Evolutionary conservation across 164 flowering plant genomes (phyloP).

Genomic region (Liriodendron chinense): DNA sequence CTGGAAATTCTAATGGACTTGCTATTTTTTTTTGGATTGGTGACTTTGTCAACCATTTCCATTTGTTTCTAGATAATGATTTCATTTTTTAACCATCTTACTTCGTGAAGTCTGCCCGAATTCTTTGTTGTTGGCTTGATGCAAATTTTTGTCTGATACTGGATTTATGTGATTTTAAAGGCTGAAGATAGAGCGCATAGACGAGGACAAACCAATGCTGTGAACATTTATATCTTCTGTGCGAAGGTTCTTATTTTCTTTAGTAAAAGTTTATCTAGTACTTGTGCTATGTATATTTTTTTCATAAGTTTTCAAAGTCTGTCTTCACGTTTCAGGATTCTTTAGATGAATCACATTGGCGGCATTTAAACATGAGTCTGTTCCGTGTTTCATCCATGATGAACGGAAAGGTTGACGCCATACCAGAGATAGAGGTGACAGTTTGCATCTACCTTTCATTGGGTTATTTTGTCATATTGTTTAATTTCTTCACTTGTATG

Average conservation of each 20-base stretch:
- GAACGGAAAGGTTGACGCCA: conserved; percentile 79
- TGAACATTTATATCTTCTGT: conserved; percentile 85
- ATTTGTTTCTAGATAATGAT: no score
- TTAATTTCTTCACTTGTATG: no score
- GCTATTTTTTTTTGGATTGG: no score
- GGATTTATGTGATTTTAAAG: conserved; percentile 30
- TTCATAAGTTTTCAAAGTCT: neutral
- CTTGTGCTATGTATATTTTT: neutral
- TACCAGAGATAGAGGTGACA: conserved; percentile 61
- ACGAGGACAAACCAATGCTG: conserved; percentile 83
- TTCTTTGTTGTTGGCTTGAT: neutral
- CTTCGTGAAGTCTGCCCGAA: neutral
- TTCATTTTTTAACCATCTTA: no score
- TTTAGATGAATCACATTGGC: conserved; percentile 78
- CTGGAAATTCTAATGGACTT: no score
- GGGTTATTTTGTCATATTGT: neutral
- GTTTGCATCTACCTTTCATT: neutral
- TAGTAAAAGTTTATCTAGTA: neutral
- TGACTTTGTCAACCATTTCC: no score
- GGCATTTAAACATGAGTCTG: conserved; percentile 60
- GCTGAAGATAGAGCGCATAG: conserved; percentile 98
- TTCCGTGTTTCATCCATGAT: conserved; percentile 71
- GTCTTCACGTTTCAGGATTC: conserved; percentile 58
- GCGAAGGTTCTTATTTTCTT: conserved; percentile 65
- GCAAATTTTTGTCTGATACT: neutral